Base-by-base conservation (phyloP, 306 rosid genomes). In the Pueraria montana region DNA sequence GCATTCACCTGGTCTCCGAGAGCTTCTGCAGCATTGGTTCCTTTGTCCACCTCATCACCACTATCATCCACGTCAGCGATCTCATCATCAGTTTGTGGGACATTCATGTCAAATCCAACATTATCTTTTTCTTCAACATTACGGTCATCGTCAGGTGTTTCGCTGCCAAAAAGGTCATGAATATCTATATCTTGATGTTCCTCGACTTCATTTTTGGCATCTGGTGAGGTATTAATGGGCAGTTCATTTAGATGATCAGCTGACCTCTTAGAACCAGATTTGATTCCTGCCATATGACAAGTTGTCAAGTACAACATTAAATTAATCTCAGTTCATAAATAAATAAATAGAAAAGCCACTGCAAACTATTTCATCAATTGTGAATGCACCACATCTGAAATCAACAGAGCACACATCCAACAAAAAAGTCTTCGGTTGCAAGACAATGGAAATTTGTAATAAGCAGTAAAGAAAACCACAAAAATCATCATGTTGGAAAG, bases 21-120 rank as follows among this genome's bases (percentile, higher is more conserved):
- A 64, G 94, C 94, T 84, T 91, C 99, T 38, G 97, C 96, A 11
- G 97, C 97, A 89, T 90, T 93, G 50, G 91, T 94, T 50, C 97
- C 97, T 87, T 89, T 93, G 59, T 93, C 96, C 38, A 84, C 93
- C 86, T 93, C 98, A 64, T 95, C 96, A 8, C 93, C 97, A 26
- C 99, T 96, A 67, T 84, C 99, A 68, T 89, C 94, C 74, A 96
- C 96, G 77, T 93, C 99, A 20, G 93, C 97, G 3, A 96, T 90
- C 13, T 71, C 76, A 23, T 71, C 76, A 8, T 71, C 76, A 8
- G 76, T 46, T 3, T 71, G 76, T 49, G 76, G 76, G 46, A 71
- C 23, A 71, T 71, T 72, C 34, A 50, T 72, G 45, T 72, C 77
- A 27, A 93, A 91, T 80, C 88, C 96, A 63, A 49, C 72, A 67